Evolutionary conservation across 31 red algal species (phyloP), one percentile per base, ranked within the genome.

Genomic region (Asparagopsis taxiformis): DNA sequence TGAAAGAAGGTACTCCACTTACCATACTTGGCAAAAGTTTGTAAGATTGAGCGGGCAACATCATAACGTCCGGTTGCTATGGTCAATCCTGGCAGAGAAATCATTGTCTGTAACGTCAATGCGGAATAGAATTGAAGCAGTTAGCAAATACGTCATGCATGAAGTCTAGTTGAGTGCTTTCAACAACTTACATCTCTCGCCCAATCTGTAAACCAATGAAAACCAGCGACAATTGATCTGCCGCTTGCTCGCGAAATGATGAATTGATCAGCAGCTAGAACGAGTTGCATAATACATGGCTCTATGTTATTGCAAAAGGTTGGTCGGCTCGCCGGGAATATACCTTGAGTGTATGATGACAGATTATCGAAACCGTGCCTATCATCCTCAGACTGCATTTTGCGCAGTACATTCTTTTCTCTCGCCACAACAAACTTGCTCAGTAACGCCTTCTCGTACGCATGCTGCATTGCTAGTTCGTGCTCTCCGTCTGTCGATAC

Each of bases 201-300:
- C 79, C 79, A 83, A 29, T 83, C 79, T 21, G 79, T 57, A 30
- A 83, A 83, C 79, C 79, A 83, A 49, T 83, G 79, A 55, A 83
- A 83, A 30, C 79, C 79, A 1, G 79, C 79, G 16, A 83, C 79
- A 29, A 83, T 66, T 6, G 79, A 83, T 35, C 79, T 50, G 2
- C 79, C 79, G 7, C 66, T 66, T 20, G 66, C 79, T 62, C 79
- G 55, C 17, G 79, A 54, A 49, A 83, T 83, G 31, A 83, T 72
- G 59, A 83, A 83, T 58, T 83, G 79, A 37, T 83, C 79, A 10
- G 79, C 79, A 11, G 79, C 79, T 32, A 83, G 67, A 51, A 83
- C 79, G 23, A 83, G 67, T 39, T 83, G 79, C 22, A 62, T 70
- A n/a, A 83, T 73, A 49, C 57, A 71, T 2, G 81, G 81, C 48